Evolutionary conservation across 2,329 filamentous ascomycete species (phyloP), one percentile per base, ranked within the genome.

Genomic region (Curvularia eragrostidis): DNA sequence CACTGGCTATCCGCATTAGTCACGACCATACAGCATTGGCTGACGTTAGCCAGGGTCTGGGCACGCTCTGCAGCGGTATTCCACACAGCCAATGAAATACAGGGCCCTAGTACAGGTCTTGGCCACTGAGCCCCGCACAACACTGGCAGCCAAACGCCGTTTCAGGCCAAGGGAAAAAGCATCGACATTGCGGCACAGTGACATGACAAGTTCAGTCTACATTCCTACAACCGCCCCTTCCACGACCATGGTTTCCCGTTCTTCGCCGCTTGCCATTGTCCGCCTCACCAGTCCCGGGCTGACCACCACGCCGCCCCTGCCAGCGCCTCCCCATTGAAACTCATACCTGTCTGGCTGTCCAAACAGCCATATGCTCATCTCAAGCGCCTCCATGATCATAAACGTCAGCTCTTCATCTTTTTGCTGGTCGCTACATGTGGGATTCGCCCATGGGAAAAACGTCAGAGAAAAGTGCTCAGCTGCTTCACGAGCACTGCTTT

Each of bases 401-500:
- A 59, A 56, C 5, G 66, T 59, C 1, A 75, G 64, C 42, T 73
- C 64, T 9, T 69, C 65, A 7, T 75, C 73, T 34, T 66, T 67
- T 8, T 73, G 71, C 24, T 66, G 61, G 34, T 75, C 73, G 10
- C 53, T 52, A 10, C 60, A 61, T 2, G 52, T 43, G 2, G 73
- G 73, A 48, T 73, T 70, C 5, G 71, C 70, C 73, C 73, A 75
- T 1, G 72, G 71, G 47, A 75, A 75, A 60, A 75, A 75, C 0
- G 70, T 69, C 5, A 75, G 63, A 4, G 67, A 63, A 58, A 75
- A 75, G 55, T 73, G 69, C 48, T 74, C 70, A 1, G 73, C 72
- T n/a, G 71, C 70, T 65, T 75, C 71, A 34, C 67, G 68, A 9
- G 70, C 66, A n/a, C 64, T 59, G 10, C 69, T 66, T 26, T 63